Evolutionary conservation across 2,329 filamentous ascomycete species (phyloP).

Genomic region (Sporothrix mexicana): DNA sequence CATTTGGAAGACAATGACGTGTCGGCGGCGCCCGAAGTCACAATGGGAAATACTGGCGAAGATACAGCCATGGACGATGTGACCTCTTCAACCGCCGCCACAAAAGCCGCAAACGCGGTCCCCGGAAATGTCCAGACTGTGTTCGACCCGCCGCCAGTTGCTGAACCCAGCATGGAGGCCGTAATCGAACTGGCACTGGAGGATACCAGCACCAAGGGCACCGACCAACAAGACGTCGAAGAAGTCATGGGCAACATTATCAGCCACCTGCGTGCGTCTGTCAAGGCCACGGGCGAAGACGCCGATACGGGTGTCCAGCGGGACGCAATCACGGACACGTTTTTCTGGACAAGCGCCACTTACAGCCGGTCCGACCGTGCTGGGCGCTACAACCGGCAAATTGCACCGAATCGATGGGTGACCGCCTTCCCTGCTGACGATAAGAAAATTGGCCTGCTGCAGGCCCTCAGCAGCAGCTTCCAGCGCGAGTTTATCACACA

Average conservation of each 20-base stretch:
- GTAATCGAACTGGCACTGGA: slow-evolving; percentile 54
- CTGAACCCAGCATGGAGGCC: slow-evolving; percentile 51
- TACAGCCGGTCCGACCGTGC: slow-evolving; percentile 61
- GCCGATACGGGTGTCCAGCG: slow-evolving; percentile 72
- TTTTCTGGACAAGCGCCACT: slow-evolving; percentile 67
- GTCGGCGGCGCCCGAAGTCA: background rate
- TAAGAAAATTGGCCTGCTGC: slow-evolving; percentile 71
- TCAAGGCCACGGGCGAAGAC: slow-evolving; percentile 71
- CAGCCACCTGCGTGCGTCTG: slow-evolving; percentile 87
- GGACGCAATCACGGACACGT: slow-evolving; percentile 76
- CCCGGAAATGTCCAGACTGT: slow-evolving; percentile 23
- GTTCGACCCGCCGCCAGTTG: slow-evolving; percentile 39
- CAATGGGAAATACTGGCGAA: background rate
- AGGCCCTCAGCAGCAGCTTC: slow-evolving; percentile 84
- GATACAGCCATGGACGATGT: slow-evolving; percentile 35
- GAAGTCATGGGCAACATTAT: slow-evolving; percentile 95
- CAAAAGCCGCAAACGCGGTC: background rate
- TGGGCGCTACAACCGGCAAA: slow-evolving; percentile 48
- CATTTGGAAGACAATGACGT: background rate
- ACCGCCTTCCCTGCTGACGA: slow-evolving; percentile 62
- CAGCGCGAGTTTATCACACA: slow-evolving; percentile 77
- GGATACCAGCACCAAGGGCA: slow-evolving; percentile 56
- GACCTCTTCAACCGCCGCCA: background rate
- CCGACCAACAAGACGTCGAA: slow-evolving; percentile 89
- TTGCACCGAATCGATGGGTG: slow-evolving; percentile 66